These are phyloP conservation scores for Cornus suecica DNA, from an alignment of 148 eudicot species.

Conservation along the genomic window DNA sequence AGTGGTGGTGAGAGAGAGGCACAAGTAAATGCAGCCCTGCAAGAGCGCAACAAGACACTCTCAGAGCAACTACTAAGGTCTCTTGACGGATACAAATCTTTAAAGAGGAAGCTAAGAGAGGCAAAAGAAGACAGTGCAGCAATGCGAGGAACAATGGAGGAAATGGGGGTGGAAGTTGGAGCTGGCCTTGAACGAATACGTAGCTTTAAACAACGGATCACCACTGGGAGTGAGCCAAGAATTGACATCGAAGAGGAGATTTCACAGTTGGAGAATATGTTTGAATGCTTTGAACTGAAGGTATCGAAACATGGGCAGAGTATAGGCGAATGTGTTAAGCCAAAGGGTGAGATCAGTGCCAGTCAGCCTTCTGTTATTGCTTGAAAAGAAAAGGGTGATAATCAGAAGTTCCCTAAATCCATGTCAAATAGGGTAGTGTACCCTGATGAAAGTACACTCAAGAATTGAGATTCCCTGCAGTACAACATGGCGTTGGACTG, in stretches of 20 bases:
- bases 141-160: conserved; percentile 37
- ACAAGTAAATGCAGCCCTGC: conserved; percentile 26
- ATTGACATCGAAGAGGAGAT: conserved; percentile 48
- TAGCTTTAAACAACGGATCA: conserved; percentile 33
- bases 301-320: conserved; percentile 26
- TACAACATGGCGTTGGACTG: too few species aligned
- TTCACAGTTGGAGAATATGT: conserved; percentile 36
- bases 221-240: conserved; percentile 6
- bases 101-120: conserved; percentile 55
- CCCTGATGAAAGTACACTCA: too few species aligned
- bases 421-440: neutral
- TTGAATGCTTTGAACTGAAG: conserved; percentile 32
- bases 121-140: conserved; percentile 41
- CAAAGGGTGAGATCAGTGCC: conserved; percentile 22
- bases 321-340: conserved; percentile 22
- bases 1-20: conserved; percentile 10
- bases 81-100: conserved; percentile 46
- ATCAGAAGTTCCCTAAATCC: neutral
- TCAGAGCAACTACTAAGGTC: conserved; percentile 53
- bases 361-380: conserved; percentile 21
- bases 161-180: conserved; percentile 33
- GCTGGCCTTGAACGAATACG: conserved; percentile 30
- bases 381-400: neutral
- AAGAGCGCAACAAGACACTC: conserved; percentile 52
- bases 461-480: too few species aligned